Evolutionary conservation across 2,329 filamentous ascomycete genomes (phyloP).

Genomic region (Didymellaceae sp.): DNA sequence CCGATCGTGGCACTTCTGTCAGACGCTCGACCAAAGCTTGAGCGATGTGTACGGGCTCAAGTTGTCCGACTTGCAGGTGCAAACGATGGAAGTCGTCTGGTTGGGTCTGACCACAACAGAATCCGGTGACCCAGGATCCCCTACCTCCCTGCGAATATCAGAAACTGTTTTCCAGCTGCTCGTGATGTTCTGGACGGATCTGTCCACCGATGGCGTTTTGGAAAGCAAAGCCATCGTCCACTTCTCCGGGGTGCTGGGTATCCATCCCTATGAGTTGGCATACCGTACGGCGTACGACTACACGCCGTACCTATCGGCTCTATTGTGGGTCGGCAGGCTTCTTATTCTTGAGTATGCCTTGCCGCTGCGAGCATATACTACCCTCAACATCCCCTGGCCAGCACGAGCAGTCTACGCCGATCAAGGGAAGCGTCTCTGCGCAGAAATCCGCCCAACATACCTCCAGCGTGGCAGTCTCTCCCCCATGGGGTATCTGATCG

Average conservation of each 20-base stretch:
- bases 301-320: background rate
- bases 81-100: background rate
- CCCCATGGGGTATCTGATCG: background rate
- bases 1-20: background rate
- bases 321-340: background rate
- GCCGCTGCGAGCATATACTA: background rate
- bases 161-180: slow-evolving; percentile 2
- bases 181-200: background rate
- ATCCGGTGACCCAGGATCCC: background rate
- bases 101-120: background rate
- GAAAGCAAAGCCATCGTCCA: background rate
- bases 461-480: slow-evolving; percentile 1
- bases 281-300: background rate
- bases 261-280: background rate
- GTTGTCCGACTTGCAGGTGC: background rate
- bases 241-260: slow-evolving; percentile 2
- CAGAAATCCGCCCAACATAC: slow-evolving; percentile 1
- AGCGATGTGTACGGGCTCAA: background rate
- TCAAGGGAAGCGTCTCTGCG: background rate
- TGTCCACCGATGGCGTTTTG: background rate
- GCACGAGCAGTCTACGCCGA: background rate
- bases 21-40: background rate
- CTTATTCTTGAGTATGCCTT: slow-evolving; percentile 1
- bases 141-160: background rate
- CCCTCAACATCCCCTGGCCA: background rate